A percentile compares a stretch with the other conserved stretches of the same genome.
phyloP scores from a whole-genome alignment of 2,329 filamentous ascomycete genomes.

The Xylariaceae sp. region DNA sequence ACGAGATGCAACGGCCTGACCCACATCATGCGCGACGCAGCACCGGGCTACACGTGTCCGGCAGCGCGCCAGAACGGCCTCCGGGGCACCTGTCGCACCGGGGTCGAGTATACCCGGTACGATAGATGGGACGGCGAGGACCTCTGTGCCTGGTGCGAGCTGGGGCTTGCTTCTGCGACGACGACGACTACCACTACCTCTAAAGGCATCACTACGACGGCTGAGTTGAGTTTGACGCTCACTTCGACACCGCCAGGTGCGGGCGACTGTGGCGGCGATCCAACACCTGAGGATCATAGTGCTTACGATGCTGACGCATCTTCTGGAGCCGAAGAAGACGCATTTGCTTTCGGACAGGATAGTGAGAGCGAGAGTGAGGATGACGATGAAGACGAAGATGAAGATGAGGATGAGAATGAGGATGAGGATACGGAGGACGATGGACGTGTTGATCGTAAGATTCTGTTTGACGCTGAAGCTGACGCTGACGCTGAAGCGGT shows the following conservation, averaged over 20 bases:
- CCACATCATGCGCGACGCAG: slow-evolving; percentile 7
- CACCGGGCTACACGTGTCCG: slow-evolving; percentile 19
- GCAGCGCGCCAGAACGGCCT: slow-evolving; percentile 7
- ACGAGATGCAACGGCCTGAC: slow-evolving; percentile 13
- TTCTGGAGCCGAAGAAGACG: too few relatives aligned
- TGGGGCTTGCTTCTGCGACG: too few relatives aligned
- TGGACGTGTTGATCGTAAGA: too few relatives aligned
- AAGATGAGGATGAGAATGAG: slow-evolving; percentile 3
- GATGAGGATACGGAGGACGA: slow-evolving; percentile 12
- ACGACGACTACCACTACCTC: too few relatives aligned
- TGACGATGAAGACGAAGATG: neutral
- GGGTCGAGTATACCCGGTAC: slow-evolving; percentile 17
- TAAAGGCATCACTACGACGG: too few relatives aligned
- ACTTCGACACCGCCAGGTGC: too few relatives aligned
- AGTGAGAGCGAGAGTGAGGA: slow-evolving; percentile 14
- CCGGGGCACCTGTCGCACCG: slow-evolving; percentile 20
- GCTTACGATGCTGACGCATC: slow-evolving; percentile 1
- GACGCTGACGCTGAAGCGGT: too few relatives aligned
- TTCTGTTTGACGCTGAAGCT: too few relatives aligned
- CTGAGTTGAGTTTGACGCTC: too few relatives aligned
- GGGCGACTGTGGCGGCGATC: slow-evolving; percentile 8
- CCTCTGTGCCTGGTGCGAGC: slow-evolving; percentile 21
- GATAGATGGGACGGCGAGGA: slow-evolving; percentile 10
- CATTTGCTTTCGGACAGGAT: slow-evolving; percentile 15
- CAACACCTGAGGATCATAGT: slow-evolving; percentile 9